A percentile compares a stretch with the other conserved stretches of the same genome.
Evolutionary conservation across 2,329 filamentous ascomycete genomes (phyloP).

Genomic region (Ophiostoma tasmaniense): DNA sequence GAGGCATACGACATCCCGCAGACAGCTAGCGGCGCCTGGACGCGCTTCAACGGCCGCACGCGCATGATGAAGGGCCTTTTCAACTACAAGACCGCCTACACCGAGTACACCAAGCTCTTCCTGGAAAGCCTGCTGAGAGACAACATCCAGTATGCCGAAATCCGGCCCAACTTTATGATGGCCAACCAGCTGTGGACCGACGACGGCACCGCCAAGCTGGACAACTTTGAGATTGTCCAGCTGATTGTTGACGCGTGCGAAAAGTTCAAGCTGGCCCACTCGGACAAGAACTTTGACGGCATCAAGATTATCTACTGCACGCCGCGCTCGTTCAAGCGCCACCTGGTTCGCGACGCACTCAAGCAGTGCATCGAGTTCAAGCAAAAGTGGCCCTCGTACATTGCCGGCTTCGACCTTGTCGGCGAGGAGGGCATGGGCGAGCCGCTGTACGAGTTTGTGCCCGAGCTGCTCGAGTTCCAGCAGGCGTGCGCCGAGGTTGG

Average conservation of each 20-base stretch:
- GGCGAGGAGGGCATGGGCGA: slow-evolving; percentile 56
- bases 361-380: slow-evolving; percentile 56
- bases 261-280: slow-evolving; percentile 33
- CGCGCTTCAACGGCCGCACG: slow-evolving; percentile 59
- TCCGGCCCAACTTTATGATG: slow-evolving; percentile 60
- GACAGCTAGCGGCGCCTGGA: slow-evolving; percentile 45
- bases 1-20: slow-evolving; percentile 48
- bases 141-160: slow-evolving; percentile 62
- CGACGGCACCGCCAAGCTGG: slow-evolving; percentile 43
- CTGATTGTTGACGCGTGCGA: slow-evolving; percentile 50
- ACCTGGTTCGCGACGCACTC: slow-evolving; percentile 43
- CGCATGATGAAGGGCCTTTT: slow-evolving; percentile 65
- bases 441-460: slow-evolving; percentile 48
- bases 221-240: slow-evolving; percentile 51
- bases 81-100: slow-evolving; percentile 56
- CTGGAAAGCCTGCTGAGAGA: slow-evolving; percentile 55
- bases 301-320: slow-evolving; percentile 66
- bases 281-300: slow-evolving; percentile 45
- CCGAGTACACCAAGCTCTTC: slow-evolving; percentile 49
- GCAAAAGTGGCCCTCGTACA: slow-evolving; percentile 44
- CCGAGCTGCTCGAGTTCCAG: slow-evolving; percentile 49
- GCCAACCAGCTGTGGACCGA: slow-evolving; percentile 52
- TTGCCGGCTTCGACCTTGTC: slow-evolving; percentile 63
- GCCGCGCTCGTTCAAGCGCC: slow-evolving; percentile 48
- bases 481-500: slow-evolving; percentile 38